phyloP scores from a whole-genome alignment of 2,329 filamentous ascomycete species.

The Colletotrichum costaricense region DNA sequence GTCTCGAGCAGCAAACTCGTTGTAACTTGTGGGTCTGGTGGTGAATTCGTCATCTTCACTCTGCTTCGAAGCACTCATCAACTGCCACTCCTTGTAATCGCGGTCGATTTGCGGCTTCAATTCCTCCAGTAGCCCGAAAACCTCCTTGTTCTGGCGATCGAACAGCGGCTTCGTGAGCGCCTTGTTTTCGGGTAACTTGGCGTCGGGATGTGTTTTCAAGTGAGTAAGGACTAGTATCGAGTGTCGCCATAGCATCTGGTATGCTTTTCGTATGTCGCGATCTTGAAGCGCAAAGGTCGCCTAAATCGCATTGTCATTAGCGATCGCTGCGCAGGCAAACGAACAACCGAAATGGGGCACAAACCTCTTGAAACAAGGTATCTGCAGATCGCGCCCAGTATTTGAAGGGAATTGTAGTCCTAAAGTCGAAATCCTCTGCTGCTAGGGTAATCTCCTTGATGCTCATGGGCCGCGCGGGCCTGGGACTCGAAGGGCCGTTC shows the following conservation, averaged over 20 bases:
- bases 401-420: conserved; percentile 78
- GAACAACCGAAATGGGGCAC: conserved; percentile 38
- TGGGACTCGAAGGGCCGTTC: conserved; percentile 43
- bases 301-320: conserved; percentile 55
- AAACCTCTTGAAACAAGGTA: conserved; percentile 83
- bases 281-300: conserved; percentile 87
- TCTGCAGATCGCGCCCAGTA: conserved; percentile 86
- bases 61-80: conserved; percentile 58
- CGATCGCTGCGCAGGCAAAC: background rate
- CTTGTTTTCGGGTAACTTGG: conserved; percentile 72
- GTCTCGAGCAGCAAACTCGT: conserved; percentile 65
- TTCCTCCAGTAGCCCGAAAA: conserved; percentile 78
- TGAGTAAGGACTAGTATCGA: conserved; percentile 84
- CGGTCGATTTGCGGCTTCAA: conserved; percentile 83
- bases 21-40: conserved; percentile 49
- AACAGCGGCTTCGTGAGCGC: conserved; percentile 67
- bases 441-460: conserved; percentile 81
- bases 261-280: conserved; percentile 87
- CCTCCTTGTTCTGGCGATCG: conserved; percentile 60
- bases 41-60: conserved; percentile 37
- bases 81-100: conserved; percentile 75
- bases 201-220: conserved; percentile 81
- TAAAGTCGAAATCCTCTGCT: conserved; percentile 86
- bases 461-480: conserved; percentile 69
- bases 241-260: conserved; percentile 91